Base-by-base conservation (phyloP, 2,329 filamentous ascomycete species). In the Fusarium protoensiforme region DNA sequence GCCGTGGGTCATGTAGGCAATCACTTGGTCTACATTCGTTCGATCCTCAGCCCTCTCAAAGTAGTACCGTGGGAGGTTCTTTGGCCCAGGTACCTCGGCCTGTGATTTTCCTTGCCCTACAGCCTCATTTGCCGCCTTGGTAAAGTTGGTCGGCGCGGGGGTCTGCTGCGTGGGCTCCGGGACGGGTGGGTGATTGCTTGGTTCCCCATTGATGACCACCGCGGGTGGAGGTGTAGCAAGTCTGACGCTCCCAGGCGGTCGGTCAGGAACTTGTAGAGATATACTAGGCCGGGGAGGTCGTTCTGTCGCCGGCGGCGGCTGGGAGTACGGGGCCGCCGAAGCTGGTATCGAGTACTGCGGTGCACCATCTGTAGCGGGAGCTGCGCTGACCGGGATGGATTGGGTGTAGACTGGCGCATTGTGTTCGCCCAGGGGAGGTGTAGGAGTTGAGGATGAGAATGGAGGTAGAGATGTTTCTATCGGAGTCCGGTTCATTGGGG, bases 401-500 rank as follows among this genome's bases (percentile, higher is more conserved):
- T 63, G 64, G 20, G 69, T 48, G 33, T 61, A 60, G 6, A 38
- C 58, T 11, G 73, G 67, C 38, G 65, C 33, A 16, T 33, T 18
- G 22, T 65, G 51, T 57, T 76, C 76, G 1, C 62, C 64, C 13
- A 68, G 41, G 24, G 64, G 65, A 39, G 64, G 46, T 20, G 61
- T 61, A 33, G 72, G 65, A 20, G 65, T 64, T 33, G 16, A 65
- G 35, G 56, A 36, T 31, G 75, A 54, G 33, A 72, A 73, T 1
- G 67, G 60, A 39, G 73, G 66, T n/a, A 69, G 31, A 14, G 74
- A 57, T 13, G 90, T 90, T 71, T 93, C 91, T 16, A 89, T 86
- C 1, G 87, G 86, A 68, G 77, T 80, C 67, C 75, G 84, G 75
- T 92, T 93, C 64, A 91, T 93, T 0, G 94, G 94, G 46, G 95